Base-by-base conservation (phyloP, 163 green algal genomes). In the Chloromonas sp. region DNA sequence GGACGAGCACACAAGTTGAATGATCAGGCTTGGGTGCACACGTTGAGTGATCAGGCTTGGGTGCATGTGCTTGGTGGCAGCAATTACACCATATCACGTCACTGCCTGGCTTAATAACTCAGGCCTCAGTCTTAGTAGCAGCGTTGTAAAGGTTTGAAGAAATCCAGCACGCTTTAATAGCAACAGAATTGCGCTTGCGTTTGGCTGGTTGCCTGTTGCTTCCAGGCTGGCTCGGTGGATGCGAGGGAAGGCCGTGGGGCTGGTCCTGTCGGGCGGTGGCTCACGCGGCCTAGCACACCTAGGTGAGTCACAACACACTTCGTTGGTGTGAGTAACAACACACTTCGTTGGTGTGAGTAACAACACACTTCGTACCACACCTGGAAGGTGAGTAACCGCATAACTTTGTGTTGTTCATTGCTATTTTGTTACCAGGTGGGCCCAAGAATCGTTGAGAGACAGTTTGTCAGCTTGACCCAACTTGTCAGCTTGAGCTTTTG, bases 171-270 rank as follows among this genome's bases (percentile, higher is more conserved):
- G 36, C 36, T 36, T 36, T 11, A 74, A 74, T 81, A 58, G 74
- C 74, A n/a, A 81, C 57, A 11, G 5, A 36, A 36, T 74, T 5
- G 11, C 66, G 66, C 11, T 15, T 5, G 5, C 66, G 11, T 8
- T 80, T 80, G n/a, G 5, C 2, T 80, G 5, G 14, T 14, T n/a
- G 11, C 74, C 5, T 57, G 74, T 80, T 80, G 8, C 36, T 36
- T 83, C 76, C 84, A 89, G 94, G n/a, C 85, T 97, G 36, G 89
- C 89, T 1, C 87, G 94, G 1, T 95, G 92, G 90, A 92, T 96
- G 87, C 91, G 91, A 0, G 94, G 93, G 76, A 92, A 94, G 83
- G 90, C 93, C 5, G 91, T 97, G 78, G 94, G 94, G 0, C 87
- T 97, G 66, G 93, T 97, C 70, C 88, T 97, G 81, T 92, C 85